A percentile compares a stretch with the other conserved stretches of the same genome.
Conservation (phyloP, 1,284 basidiomycete genomes). For the Pseudozyma sp. region DNA sequence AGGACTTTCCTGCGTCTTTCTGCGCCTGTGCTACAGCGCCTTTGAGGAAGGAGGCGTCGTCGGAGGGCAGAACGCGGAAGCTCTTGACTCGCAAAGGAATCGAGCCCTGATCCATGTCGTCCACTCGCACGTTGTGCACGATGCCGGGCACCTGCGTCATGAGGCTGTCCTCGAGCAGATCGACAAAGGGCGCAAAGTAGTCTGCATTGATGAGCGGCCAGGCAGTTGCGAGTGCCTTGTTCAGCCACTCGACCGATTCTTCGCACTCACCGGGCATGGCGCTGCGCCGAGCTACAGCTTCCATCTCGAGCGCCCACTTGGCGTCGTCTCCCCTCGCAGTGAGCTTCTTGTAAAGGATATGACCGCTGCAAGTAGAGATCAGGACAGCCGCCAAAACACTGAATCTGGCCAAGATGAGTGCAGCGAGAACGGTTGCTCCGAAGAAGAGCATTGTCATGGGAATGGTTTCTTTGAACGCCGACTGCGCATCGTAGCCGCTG, state of each 20-base stretch:
- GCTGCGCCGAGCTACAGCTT: slow-evolving; percentile 24
- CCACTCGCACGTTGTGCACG: slow-evolving; percentile 61
- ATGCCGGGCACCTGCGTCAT: slow-evolving; percentile 65
- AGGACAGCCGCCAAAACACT: slow-evolving; percentile 34
- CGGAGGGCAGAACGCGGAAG: slow-evolving; percentile 52
- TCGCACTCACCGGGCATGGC: slow-evolving; percentile 20
- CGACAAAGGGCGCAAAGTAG: slow-evolving; percentile 63
- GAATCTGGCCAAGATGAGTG: slow-evolving; percentile 35
- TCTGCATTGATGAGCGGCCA: slow-evolving; percentile 64
- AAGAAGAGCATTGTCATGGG: slow-evolving; percentile 53
- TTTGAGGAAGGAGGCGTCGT: slow-evolving; percentile 42
- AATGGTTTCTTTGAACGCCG: slow-evolving; percentile 43
- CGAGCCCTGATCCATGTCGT: slow-evolving; percentile 63
- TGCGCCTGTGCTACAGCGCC: slow-evolving; percentile 31
- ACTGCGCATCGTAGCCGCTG: slow-evolving; percentile 12
- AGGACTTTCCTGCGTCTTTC: slow-evolving; percentile 27
- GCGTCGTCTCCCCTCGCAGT: slow-evolving; percentile 33
- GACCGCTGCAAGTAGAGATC: slow-evolving; percentile 29
- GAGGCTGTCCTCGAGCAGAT: slow-evolving; percentile 64
- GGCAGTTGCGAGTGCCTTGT: slow-evolving; percentile 52
- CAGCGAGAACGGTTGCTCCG: slow-evolving; percentile 41
- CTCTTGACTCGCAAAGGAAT: slow-evolving; percentile 55
- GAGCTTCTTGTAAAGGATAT: slow-evolving; percentile 50
- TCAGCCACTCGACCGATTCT: slow-evolving; percentile 65
- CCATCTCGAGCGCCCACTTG: slow-evolving; percentile 44